phyloP scores from a whole-genome alignment of 495 filamentous ascomycete genomes.

The Podospora sp. region DNA sequence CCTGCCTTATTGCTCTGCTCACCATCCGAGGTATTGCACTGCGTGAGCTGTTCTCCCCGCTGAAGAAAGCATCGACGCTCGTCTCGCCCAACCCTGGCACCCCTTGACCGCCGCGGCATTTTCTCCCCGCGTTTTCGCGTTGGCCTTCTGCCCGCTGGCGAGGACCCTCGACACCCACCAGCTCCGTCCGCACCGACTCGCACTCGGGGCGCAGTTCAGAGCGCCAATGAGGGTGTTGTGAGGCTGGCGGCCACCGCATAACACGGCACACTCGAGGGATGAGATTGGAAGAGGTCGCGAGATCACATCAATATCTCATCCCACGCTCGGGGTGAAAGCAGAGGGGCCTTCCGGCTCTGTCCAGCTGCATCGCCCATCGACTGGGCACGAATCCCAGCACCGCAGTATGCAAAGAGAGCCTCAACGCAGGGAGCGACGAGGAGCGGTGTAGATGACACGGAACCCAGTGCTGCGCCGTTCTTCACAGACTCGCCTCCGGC shows the following conservation, averaged over 20 bases:
- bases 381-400: not conserved
- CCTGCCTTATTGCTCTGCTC: too few species aligned
- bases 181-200: not conserved
- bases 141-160: not conserved
- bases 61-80: conserved; percentile 8
- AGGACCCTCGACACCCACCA: not conserved
- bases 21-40: too few species aligned
- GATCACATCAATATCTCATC: not conserved
- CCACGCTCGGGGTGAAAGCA: conserved; percentile 5
- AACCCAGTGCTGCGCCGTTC: not conserved
- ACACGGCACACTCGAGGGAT: conserved; percentile 9
- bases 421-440: conserved; percentile 1
- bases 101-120: not conserved
- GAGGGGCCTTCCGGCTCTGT: not conserved
- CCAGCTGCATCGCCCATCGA: not conserved
- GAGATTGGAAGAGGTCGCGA: not conserved
- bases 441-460: conserved; percentile 11
- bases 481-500: not conserved
- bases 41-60: too few species aligned
- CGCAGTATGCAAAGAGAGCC: conserved; percentile 1
- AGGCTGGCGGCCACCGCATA: conserved; percentile 10
- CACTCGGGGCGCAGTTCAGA: not conserved
- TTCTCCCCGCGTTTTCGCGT: not conserved
- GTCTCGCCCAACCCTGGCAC: not conserved
- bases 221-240: conserved; percentile 12